Evolutionary conservation across 805 yeast species (phyloP), one percentile per base, ranked within the genome.

Genomic region (Ogataea nakhonphanomensis): DNA sequence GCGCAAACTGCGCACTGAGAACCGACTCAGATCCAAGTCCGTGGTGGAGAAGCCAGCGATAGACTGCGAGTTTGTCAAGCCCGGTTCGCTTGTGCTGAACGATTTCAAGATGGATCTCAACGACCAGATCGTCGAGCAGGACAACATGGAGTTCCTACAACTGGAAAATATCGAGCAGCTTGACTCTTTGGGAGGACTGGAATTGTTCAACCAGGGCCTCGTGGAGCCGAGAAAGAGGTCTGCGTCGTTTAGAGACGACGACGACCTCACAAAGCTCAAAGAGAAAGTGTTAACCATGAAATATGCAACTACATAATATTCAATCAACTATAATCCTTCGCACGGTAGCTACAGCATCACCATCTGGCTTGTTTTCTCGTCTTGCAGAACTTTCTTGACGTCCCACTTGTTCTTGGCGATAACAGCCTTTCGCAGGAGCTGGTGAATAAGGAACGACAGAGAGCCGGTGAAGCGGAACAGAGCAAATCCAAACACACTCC

Each of bases 401-500:
- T 59, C 58, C 64, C 63, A 61, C 39, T 62, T 63, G 46, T 58
- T 53, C 33, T 55, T 50, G 7, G 59, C 49, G 21, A 61, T 59
- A 20, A 62, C 61, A 12, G 55, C 40, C 35, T 48, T 59, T 41
- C 70, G 62, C 12, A 67, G 34, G 4, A 48, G 48, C 9, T 61
- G 49, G 50, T 72, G 74, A 8, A 74, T 28, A 53, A 93, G 70
- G 66, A 81, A 93, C 1, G 80, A 73, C 29, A 79, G 54, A 0
- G 97, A 86, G 1, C 98, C 99, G 22, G 74, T 39, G 1, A 90
- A 95, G 64, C 98, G 77, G 62, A 89, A 75, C 5, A 79, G 66
- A 0, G 98, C 84, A 53, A 93, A 71, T 0, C 76, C 81, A 2
- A 96, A 96, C 41, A 91, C 97, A 8, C 91, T 74, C 97, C 97